Evolutionary conservation across 495 filamentous ascomycete genomes (phyloP), one percentile per base, ranked within the genome.

Genomic region (Hypoxylon rickii): DNA sequence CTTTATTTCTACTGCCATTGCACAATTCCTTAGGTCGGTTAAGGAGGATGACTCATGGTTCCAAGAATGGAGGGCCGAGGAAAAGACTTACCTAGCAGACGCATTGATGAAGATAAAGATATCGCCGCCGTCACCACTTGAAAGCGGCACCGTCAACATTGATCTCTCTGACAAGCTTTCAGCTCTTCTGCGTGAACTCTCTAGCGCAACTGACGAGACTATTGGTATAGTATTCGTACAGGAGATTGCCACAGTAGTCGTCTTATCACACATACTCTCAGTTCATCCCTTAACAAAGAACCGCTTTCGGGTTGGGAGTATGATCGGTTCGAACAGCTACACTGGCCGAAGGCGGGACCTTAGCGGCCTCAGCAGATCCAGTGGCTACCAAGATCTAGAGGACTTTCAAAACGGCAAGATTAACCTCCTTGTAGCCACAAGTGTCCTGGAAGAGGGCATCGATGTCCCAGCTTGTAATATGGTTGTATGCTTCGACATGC

Each of bases 391-490:
- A 17, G 85, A 85, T 0, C 79, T 98, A 1, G 74, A 83, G 7
- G 76, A 85, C 11, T 92, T 98, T 55, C 82, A 83, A 13, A 61
- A 65, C 2, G 90, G 92, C 7, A 73, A 71, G 3, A 83, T 83
- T 22, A 94, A 96, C 60, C 75, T 98, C 1, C 76, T 98, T 7
- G 72, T 98, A 5, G 82, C 90, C 0, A 97, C 93, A 0, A 88
- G 83, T 61, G 92, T 92, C 0, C 73, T 96, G 0, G 93, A 97
- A 70, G 94, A 98, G 71, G 94, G 93, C 0, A 89, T 98, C 32
- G 93, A 97, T 67, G 80, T 97, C 2, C 86, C 87, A 7, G 84
- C 86, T 5, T 97, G 93, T 67, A 89, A 93, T 61, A 64, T 90
- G 24, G 90, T 97, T 10, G 77, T 96, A n/a, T 94, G 90, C 64